phyloP scores from a whole-genome alignment of 768 basidiomycete species.

The Kondoa subrosea region DNA sequence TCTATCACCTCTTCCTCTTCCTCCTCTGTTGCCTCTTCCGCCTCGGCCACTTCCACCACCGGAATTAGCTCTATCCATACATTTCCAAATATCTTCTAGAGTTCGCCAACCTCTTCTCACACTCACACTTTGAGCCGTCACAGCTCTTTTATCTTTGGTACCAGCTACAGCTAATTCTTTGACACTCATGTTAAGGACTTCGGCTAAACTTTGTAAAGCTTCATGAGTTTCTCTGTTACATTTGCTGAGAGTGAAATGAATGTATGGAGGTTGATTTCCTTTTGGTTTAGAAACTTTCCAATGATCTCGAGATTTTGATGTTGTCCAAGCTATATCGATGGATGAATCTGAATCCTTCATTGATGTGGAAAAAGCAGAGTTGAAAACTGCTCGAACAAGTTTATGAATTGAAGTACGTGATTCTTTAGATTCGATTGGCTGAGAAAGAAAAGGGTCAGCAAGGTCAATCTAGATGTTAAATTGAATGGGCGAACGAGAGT shows the following conservation, averaged over 20 bases:
- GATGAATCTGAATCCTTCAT: slow-evolving; percentile 9
- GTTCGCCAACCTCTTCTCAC: slow-evolving; percentile 52
- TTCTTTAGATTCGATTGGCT: slow-evolving; percentile 8
- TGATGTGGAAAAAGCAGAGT: neutral
- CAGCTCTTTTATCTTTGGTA: slow-evolving; percentile 95
- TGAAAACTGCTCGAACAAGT: neutral
- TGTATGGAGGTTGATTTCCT: slow-evolving; percentile 44
- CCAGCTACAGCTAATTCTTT: slow-evolving; percentile 82
- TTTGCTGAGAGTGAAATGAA: slow-evolving; percentile 93
- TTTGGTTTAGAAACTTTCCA: neutral
- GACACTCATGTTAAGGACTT: slow-evolving; percentile 46
- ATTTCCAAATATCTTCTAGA: slow-evolving; percentile 72
- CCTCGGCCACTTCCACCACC: slow-evolving; percentile 39
- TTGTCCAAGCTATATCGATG: slow-evolving; percentile 20
- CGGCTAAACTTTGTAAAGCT: slow-evolving; percentile 61
- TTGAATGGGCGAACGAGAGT: slow-evolving; percentile 42
- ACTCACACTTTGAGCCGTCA: slow-evolving; percentile 82
- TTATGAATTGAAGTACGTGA: neutral
- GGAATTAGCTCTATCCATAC: slow-evolving; percentile 43
- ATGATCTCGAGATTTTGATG: neutral
- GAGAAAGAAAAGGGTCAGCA: slow-evolving; percentile 17
- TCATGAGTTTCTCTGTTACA: slow-evolving; percentile 96
- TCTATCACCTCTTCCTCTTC: slow-evolving; percentile 16
- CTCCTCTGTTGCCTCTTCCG: slow-evolving; percentile 23
- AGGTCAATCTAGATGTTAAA: slow-evolving; percentile 31